phyloP scores from a whole-genome alignment of 768 basidiomycete genomes.

The Tulasnella sp. region DNA sequence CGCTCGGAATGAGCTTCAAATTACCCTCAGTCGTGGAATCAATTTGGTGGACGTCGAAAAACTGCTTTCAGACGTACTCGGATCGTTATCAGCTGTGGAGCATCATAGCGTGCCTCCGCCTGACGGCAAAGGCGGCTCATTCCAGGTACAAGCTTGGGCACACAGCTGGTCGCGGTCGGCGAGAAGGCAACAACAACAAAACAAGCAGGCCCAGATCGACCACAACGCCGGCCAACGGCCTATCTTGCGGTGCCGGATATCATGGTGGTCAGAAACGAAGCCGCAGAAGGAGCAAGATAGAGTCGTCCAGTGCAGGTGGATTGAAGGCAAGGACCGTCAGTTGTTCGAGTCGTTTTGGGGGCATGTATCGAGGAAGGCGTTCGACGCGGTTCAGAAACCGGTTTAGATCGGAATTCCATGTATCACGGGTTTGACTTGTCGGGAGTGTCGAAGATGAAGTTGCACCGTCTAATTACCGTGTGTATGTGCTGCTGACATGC shows the following conservation, averaged over 20 bases:
- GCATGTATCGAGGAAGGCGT: constrained; percentile 14
- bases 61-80: constrained; percentile 25
- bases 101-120: neutral
- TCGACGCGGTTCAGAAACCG: neutral
- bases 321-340: constrained; percentile 44
- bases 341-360: constrained; percentile 32
- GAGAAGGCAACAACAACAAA: neutral
- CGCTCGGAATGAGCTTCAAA: constrained; percentile 43
- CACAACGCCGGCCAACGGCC: constrained; percentile 17
- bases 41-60: constrained; percentile 18
- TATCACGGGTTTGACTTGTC: too few species aligned
- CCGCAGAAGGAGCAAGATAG: neutral
- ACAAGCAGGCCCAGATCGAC: constrained; percentile 13
- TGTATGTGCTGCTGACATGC: too few species aligned
- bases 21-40: constrained; percentile 25
- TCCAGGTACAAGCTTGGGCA: constrained; percentile 41
- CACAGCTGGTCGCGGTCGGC: constrained; percentile 25
- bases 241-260: constrained; percentile 1
- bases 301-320: constrained; percentile 47
- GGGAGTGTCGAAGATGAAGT: too few species aligned
- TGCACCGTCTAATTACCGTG: too few species aligned
- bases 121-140: neutral
- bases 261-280: neutral
- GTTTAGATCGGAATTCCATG: constrained; percentile 19
- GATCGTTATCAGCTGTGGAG: neutral